Conservation (phyloP, 768 basidiomycete species). For the Tulasnella sp. region DNA sequence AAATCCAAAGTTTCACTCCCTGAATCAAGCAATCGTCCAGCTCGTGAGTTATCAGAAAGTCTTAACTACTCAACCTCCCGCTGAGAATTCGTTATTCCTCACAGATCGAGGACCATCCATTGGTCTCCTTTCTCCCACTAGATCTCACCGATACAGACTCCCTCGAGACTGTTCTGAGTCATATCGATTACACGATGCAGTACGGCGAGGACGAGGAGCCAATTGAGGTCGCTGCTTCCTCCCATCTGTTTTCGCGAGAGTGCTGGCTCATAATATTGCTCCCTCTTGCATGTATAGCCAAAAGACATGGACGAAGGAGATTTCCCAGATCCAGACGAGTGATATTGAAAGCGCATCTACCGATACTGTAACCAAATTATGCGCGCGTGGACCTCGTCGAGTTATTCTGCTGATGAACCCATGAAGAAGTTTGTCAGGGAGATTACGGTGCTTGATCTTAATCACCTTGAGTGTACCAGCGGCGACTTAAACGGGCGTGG, state of each 20-base stretch:
- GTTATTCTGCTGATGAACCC: not conserved
- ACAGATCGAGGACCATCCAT: conserved; percentile 96
- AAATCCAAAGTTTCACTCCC: conserved; percentile 80
- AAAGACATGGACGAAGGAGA: conserved; percentile 91
- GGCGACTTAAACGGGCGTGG: too few species aligned
- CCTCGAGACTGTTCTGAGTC: conserved; percentile 80
- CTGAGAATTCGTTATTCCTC: not conserved
- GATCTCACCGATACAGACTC: conserved; percentile 87
- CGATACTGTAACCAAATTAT: not conserved
- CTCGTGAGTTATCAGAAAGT: conserved; percentile 45
- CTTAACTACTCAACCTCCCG: not conserved
- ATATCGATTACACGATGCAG: conserved; percentile 97
- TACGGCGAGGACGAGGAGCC: conserved; percentile 99
- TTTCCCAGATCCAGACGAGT: conserved; percentile 43
- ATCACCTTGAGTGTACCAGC: too few species aligned
- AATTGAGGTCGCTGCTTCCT: conserved; percentile 55
- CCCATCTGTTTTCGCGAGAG: not conserved
- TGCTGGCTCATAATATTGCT: conserved; percentile 3
- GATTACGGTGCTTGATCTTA: too few species aligned
- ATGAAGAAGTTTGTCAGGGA: too few species aligned
- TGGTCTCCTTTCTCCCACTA: conserved; percentile 92
- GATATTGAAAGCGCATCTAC: conserved; percentile 1
- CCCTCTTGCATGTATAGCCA: conserved; percentile 40
- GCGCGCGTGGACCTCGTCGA: not conserved
- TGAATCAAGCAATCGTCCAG: conserved; percentile 92